Conservation (phyloP, 108 stramenopile genomes). For the Asterionellopsis glacialis region DNA sequence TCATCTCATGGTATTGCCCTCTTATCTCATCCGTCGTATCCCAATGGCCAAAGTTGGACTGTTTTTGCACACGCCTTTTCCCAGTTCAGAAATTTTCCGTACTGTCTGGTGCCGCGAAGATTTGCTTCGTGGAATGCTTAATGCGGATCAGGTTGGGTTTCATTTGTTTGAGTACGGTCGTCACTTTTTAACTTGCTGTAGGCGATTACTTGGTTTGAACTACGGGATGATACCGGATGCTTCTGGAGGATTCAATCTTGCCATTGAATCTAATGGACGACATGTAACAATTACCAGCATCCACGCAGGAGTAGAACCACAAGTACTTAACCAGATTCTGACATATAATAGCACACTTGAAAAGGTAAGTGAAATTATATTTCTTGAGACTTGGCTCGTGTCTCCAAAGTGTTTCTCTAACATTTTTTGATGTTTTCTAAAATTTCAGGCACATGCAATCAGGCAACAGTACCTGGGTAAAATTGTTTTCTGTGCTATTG, state of each 20-base stretch:
- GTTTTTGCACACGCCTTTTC: conserved; percentile 98
- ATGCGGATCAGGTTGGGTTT: conserved; percentile 98
- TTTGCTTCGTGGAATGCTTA: conserved; percentile 91
- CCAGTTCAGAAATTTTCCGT: conserved; percentile 96
- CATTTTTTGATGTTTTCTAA: not conserved
- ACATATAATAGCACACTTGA: conserved; percentile 54
- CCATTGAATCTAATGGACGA: conserved; percentile 91
- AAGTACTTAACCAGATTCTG: conserved; percentile 76
- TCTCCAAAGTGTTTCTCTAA: not conserved
- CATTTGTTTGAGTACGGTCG: conserved; percentile 99
- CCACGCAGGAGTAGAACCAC: conserved; percentile 94
- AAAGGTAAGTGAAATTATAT: conserved; percentile 22
- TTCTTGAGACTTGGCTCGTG: not conserved
- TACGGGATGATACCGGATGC: conserved; percentile 92
- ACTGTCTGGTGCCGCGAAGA: conserved; percentile 92
- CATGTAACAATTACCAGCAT: conserved; percentile 92
- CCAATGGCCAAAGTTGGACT: conserved; percentile 88
- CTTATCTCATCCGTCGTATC: conserved; percentile 83
- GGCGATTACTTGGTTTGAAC: conserved; percentile 91
- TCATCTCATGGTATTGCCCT: conserved; percentile 96
- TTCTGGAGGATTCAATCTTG: conserved; percentile 75
- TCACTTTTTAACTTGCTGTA: conserved; percentile 97
- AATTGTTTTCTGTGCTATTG: conserved; percentile 88
- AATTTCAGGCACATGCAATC: conserved; percentile 34
- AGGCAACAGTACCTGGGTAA: conserved; percentile 74